These are phyloP conservation scores for Avena sativa DNA, from an alignment of 176 grass and related monocot species.

Conservation along the genomic window DNA sequence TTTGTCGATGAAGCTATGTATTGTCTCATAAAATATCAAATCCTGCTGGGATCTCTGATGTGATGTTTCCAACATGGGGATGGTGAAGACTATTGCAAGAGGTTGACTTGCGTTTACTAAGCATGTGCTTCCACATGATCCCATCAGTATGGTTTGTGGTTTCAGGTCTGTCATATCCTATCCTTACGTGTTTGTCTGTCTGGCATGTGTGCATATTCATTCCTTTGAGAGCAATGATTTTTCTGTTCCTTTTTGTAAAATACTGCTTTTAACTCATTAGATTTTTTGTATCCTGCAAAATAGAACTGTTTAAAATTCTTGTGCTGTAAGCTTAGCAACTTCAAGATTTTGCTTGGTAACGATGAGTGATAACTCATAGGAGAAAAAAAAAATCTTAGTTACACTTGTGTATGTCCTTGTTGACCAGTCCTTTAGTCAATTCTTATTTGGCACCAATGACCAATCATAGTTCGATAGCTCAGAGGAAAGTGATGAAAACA, in stretches of 20 bases:
- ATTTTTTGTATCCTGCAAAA: not conserved
- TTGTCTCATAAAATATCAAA: conserved; percentile 44
- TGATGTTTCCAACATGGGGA: conserved; percentile 34
- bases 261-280: not conserved
- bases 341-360: conserved; percentile 4
- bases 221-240: conserved; percentile 33
- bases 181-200: not conserved
- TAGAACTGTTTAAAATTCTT: not conserved
- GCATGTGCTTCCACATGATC: conserved; percentile 43
- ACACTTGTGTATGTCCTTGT: conserved; percentile 32
- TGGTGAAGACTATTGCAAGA: conserved; percentile 37
- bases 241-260: conserved; percentile 8
- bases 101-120: conserved; percentile 51
- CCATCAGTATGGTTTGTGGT: conserved; percentile 28
- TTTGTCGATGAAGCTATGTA: conserved; percentile 33
- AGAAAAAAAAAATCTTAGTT: conserved; percentile 15
- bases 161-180: conserved; percentile 42
- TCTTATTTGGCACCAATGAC: conserved; percentile 31
- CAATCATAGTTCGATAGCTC: conserved; percentile 34
- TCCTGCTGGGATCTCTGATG: conserved; percentile 47
- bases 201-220: conserved; percentile 38
- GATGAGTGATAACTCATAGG: not conserved
- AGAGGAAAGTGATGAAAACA: conserved; percentile 40
- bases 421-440: conserved; percentile 27
- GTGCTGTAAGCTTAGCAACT: conserved; percentile 4